These are phyloP conservation scores for Solanum pinnatisectum DNA, from an alignment of 257 asterid genomes.

Conservation along the genomic window DNA sequence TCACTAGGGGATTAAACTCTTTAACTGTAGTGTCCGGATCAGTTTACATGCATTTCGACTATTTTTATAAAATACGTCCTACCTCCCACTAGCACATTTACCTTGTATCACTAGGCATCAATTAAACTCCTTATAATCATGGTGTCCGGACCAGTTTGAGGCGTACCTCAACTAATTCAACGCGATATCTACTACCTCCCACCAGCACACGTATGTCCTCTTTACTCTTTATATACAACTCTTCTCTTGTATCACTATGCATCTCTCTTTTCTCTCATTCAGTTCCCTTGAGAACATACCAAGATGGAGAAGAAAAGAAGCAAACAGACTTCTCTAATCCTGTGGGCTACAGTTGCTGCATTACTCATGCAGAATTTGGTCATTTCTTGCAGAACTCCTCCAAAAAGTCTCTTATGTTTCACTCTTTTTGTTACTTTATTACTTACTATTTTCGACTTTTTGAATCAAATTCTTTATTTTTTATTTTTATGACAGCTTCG, in stretches of 20 bases:
- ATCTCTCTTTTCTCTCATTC: neutral
- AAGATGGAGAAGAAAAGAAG: conserved; percentile 36
- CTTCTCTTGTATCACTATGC: neutral
- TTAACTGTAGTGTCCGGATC: neutral
- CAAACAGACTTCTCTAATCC: conserved; percentile 21
- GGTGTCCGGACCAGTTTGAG: neutral
- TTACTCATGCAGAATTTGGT: conserved; percentile 39
- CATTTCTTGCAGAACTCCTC: conserved; percentile 4
- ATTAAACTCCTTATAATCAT: neutral
- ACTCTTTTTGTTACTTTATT: neutral
- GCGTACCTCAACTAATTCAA: neutral
- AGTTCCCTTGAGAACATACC: neutral
- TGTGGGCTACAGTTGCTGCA: conserved; percentile 40
- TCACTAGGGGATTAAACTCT: neutral
- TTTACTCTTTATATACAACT: neutral
- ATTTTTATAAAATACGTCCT: neutral
- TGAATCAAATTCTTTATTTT: neutral
- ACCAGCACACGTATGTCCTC: accelerated
- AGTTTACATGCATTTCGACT: neutral
- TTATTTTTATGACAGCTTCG: conserved; percentile 21
- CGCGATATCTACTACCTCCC: accelerated
- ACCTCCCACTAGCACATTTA: neutral
- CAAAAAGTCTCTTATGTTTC: neutral
- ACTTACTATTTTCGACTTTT: neutral
- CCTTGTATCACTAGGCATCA: neutral